Conservation (phyloP, 441 rosid species). For the Brassica balearica region DNA sequence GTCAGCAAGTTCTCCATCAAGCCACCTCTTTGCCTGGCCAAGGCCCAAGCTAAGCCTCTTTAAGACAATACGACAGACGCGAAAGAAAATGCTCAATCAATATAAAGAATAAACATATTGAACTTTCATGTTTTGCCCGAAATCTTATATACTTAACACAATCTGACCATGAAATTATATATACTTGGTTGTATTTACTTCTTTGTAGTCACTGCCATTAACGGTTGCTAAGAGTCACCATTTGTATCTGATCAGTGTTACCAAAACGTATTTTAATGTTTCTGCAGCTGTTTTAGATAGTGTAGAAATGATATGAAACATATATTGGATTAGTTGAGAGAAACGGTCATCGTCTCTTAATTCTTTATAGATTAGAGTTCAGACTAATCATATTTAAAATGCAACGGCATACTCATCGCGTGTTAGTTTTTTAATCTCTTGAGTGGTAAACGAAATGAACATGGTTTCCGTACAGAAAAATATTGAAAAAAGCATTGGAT, state of each 20-base stretch:
- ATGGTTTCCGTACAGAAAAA: background rate
- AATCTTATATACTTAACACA: background rate
- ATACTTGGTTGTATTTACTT: slow-evolving; percentile 1
- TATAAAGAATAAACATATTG: background rate
- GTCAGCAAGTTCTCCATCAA: too few relatives aligned
- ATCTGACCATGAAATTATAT: background rate
- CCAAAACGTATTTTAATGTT: background rate
- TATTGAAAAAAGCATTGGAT: background rate
- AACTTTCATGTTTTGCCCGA: background rate
- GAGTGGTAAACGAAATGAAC: slow-evolving; percentile 1
- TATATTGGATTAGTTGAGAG: background rate
- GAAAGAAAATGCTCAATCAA: background rate
- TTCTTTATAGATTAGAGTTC: background rate
- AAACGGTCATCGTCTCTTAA: background rate
- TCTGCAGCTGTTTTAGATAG: background rate
- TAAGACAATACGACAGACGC: background rate
- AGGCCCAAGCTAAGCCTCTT: background rate
- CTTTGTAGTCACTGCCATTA: background rate
- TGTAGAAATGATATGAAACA: background rate
- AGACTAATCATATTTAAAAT: slow-evolving; percentile 1
- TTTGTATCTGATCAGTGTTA: background rate
- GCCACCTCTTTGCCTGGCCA: background rate
- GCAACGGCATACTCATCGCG: background rate
- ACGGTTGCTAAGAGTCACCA: background rate
- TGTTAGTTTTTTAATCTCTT: background rate